A percentile compares a stretch with the other conserved stretches of the same genome.
These are phyloP conservation scores for Trichoderma atrobrunneum DNA, from an alignment of 2,329 filamentous ascomycete genomes.

Conservation along the genomic window DNA sequence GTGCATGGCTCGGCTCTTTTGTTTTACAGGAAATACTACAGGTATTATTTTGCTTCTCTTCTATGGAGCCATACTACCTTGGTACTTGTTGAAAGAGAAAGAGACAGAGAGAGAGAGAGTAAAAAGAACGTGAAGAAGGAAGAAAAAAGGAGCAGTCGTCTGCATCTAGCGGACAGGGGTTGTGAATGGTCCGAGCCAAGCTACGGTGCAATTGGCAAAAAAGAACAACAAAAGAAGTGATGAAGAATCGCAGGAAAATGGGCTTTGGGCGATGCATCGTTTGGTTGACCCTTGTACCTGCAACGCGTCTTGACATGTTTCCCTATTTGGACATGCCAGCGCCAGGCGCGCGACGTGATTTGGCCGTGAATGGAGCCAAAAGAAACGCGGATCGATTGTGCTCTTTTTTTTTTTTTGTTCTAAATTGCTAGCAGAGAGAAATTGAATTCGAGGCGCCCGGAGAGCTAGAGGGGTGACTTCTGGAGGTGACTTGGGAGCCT, in stretches of 20 bases:
- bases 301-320: slow-evolving; percentile 38
- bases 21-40: background rate
- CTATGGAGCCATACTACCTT: background rate
- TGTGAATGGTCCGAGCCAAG: background rate
- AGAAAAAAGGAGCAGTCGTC: background rate
- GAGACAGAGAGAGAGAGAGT: background rate
- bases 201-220: background rate
- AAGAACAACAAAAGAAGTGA: background rate
- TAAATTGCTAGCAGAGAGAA: background rate
- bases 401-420: background rate
- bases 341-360: slow-evolving; percentile 34
- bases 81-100: background rate
- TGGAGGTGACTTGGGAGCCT: background rate
- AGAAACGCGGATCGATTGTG: background rate
- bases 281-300: slow-evolving; percentile 23
- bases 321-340: slow-evolving; percentile 31
- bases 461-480: slow-evolving; percentile 6
- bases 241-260: background rate
- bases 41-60: background rate
- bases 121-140: background rate
- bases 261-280: background rate
- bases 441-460: background rate
- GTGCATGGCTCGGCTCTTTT: slow-evolving; percentile 1
- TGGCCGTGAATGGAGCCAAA: slow-evolving; percentile 26
- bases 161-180: background rate